Percentiles rank a stretch among this genome's conserved stretches.
phyloP scores from a whole-genome alignment of 352 stramenopile genomes.

The Phytophthora pisi region DNA sequence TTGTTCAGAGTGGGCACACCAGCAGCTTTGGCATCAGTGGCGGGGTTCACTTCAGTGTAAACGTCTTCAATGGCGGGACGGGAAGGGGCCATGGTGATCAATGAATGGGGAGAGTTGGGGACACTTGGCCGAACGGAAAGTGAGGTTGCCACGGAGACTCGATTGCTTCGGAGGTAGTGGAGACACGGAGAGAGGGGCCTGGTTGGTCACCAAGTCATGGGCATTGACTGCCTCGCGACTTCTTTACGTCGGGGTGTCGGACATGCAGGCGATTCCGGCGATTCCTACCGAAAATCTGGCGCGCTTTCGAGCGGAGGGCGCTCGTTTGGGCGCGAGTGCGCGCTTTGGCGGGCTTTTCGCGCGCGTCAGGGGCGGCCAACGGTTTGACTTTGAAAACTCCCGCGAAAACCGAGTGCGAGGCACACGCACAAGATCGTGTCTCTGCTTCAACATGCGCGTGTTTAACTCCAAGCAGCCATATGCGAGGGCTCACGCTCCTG shows the following conservation, averaged over 20 bases:
- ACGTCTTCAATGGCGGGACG: conserved; percentile 20
- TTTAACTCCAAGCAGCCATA: conserved; percentile 27
- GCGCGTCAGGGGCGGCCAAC: not conserved
- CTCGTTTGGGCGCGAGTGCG: conserved; percentile 1
- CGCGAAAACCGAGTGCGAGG: conserved; percentile 12
- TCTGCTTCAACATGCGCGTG: conserved; percentile 29
- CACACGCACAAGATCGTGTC: conserved; percentile 12
- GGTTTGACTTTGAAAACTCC: conserved; percentile 25
- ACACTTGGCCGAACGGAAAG: conserved; percentile 22
- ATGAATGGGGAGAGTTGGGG: conserved; percentile 2
- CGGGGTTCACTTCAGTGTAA: conserved; percentile 16
- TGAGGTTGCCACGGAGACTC: conserved; percentile 10
- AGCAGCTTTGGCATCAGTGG: conserved; percentile 7
- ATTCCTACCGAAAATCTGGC: conserved; percentile 15
- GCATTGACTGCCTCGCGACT: conserved; percentile 4
- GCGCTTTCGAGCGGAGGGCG: conserved; percentile 12
- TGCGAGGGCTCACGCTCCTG: not conserved
- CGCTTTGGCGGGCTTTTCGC: conserved; percentile 11
- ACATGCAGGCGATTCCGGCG: conserved; percentile 17
- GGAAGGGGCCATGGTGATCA: conserved; percentile 22
- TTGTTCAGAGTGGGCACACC: conserved; percentile 27
- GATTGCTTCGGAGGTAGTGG: not conserved
- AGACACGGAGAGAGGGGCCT: not conserved
- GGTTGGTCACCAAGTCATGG: conserved; percentile 16
- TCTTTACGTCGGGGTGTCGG: conserved; percentile 27